Base-by-base conservation (phyloP, 2,329 filamentous ascomycete species). In the Xylogone sp. region DNA sequence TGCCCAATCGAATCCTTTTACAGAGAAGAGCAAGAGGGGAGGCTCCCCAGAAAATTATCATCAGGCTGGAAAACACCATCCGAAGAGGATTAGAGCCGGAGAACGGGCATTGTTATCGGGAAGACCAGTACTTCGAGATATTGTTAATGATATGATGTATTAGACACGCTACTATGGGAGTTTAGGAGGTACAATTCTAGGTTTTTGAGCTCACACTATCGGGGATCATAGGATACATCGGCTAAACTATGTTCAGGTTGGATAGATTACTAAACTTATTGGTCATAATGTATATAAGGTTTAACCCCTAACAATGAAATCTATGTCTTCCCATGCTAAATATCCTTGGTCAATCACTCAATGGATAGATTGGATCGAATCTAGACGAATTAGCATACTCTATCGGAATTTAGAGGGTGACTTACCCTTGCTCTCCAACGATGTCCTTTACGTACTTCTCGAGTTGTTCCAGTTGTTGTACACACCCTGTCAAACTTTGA, bases 51-150 rank as follows among this genome's bases (percentile, higher is more conserved):
- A 52, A 46, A 50, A 47, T 53, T 49, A 53, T 16, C 50, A 52
- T 13, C 39, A 51, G 20, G 46, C 50, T 27, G 48, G 47, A 5
- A 48, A 47, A 48, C 58, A 54, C 34, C 47, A 57, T 59, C 82
- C 84, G 1, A 82, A 75, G 57, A 77, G 68, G 60, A 76, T 71
- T 7, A 84, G 81, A 62, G 75, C 83, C 44, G 83, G 84, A 0
- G 78, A 79, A 48, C 81, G 78, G 57, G 75, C 78, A 27, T 70
- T 93, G 53, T 68, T 90, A 58, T 84, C 82, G 53, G 82, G 79
- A 31, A 83, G 83, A 62, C 81, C 83, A 31, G 77, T 95, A 50
- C 75, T 92, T 63, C 81, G 82, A 64, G 87, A 93, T 74, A 84
- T 96, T 57, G 75, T 91, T 60, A 90, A 94, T 69, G 88, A 91